Evolutionary conservation across 2,329 filamentous ascomycete species (phyloP).

Genomic region (Penicillium sp.): DNA sequence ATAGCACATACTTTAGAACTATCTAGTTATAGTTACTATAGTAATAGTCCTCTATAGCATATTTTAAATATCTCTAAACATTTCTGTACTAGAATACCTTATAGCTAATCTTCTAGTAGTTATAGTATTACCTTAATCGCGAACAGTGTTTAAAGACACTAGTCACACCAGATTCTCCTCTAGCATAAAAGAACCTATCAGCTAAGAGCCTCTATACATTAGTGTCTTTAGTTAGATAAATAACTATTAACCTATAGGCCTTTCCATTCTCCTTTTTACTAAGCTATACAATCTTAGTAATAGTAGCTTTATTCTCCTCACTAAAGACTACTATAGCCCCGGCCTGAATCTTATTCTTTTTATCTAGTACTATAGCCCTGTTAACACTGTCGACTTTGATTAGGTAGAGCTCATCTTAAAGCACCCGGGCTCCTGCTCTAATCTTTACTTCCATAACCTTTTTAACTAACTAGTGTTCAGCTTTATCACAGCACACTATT

Average conservation of each 20-base stretch:
- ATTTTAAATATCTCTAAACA: conserved; percentile 21
- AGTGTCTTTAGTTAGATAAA: conserved; percentile 27
- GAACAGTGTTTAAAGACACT: conserved; percentile 22
- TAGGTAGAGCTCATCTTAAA: conserved; percentile 23
- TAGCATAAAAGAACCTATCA: conserved; percentile 22
- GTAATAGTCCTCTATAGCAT: conserved; percentile 16
- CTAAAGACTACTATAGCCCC: conserved; percentile 19
- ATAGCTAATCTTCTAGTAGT: conserved; percentile 33
- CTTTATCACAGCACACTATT: conserved; percentile 16
- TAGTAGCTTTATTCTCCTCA: conserved; percentile 23
- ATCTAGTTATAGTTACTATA: conserved; percentile 20
- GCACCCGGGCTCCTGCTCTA: conserved; percentile 13
- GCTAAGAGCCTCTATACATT: conserved; percentile 26
- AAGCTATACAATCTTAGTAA: conserved; percentile 28
- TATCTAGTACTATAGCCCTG: conserved; percentile 17
- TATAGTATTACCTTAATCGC: conserved; percentile 29
- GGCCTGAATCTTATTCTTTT: conserved; percentile 17
- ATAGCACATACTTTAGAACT: conserved; percentile 23
- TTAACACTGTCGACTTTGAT: conserved; percentile 25
- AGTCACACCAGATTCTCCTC: conserved; percentile 24
- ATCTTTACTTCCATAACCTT: conserved; percentile 16
- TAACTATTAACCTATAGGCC: conserved; percentile 25
- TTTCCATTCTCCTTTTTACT: conserved; percentile 27
- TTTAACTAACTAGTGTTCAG: conserved; percentile 15
- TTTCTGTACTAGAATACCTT: conserved; percentile 35